Percentiles rank a stretch among this genome's conserved stretches.
Evolutionary conservation across 306 rosid species (phyloP).

Genomic region (Pterocarpus macrocarpus): DNA sequence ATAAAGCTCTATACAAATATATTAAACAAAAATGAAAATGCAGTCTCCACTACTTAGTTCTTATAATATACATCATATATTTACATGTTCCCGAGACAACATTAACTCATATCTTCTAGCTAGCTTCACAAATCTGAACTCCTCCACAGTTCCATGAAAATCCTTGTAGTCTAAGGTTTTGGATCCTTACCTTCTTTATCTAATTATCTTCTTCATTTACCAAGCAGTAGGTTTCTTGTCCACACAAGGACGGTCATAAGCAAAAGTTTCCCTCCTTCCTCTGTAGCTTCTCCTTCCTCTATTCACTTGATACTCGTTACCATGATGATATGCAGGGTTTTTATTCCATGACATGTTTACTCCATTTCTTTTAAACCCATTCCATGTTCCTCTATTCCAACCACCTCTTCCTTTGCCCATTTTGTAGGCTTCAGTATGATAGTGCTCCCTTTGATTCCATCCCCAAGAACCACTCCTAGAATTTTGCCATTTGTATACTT

Average conservation of each 20-base stretch:
- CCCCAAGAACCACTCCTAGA: conserved; percentile 38
- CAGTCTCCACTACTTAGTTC: neutral
- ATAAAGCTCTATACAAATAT: neutral
- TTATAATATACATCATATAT: neutral
- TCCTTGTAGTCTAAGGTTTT: conserved; percentile 29
- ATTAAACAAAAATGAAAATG: neutral
- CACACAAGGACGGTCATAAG: conserved; percentile 24
- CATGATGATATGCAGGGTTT: conserved; percentile 46
- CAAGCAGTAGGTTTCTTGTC: conserved; percentile 24
- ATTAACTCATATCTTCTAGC: neutral
- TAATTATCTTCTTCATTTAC: conserved; percentile 16
- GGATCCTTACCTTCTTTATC: neutral
- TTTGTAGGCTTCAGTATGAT: conserved; percentile 30
- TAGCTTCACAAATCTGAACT: too few relatives aligned
- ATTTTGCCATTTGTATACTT: conserved; percentile 45
- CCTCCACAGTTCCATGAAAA: conserved; percentile 26
- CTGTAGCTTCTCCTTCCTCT: conserved; percentile 50
- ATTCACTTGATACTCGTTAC: conserved; percentile 42
- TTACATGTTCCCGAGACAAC: conserved; percentile 13
- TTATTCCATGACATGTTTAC: conserved; percentile 46
- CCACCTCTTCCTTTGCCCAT: conserved; percentile 31
- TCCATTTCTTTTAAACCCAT: conserved; percentile 32
- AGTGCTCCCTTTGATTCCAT: conserved; percentile 50
- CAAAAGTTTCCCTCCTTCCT: conserved; percentile 52
- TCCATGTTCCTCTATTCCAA: conserved; percentile 43